Percentiles rank a stretch among this genome's conserved stretches.
phyloP scores from a whole-genome alignment of 768 basidiomycete genomes.

The Multifurca ochricompacta region DNA sequence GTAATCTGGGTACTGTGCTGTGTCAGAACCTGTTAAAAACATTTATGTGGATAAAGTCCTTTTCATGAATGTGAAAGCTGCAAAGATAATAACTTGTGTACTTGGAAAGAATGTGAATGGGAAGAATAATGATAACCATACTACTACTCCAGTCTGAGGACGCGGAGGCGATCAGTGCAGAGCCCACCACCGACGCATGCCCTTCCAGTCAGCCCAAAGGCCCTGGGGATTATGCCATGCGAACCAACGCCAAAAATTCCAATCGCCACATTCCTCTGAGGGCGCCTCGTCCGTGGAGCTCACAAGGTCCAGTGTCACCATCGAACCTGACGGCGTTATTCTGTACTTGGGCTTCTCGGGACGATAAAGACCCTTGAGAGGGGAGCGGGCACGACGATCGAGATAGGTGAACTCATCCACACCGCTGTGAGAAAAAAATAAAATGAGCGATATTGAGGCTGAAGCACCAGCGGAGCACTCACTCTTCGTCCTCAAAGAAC shows the following conservation, averaged over 20 bases:
- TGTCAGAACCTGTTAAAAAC: neutral
- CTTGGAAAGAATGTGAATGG: neutral
- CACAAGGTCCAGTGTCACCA: constrained; percentile 13
- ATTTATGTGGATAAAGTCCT: neutral
- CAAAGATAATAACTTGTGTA: neutral
- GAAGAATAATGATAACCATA: constrained; percentile 11
- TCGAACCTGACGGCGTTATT: neutral
- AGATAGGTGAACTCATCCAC: constrained; percentile 16
- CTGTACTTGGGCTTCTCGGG: constrained; percentile 20
- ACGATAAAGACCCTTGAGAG: constrained; percentile 14
- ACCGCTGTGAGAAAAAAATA: constrained; percentile 1
- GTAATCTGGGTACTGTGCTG: neutral
- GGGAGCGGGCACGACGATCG: constrained; percentile 12
- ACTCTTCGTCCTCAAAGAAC: constrained; percentile 19
- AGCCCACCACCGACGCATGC: constrained; percentile 16
- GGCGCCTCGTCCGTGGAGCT: constrained; percentile 11
- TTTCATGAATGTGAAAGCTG: neutral
- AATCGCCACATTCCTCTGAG: neutral
- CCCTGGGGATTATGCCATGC: constrained; percentile 21
- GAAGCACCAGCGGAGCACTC: neutral
- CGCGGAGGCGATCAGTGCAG: neutral
- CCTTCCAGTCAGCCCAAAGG: constrained; percentile 19
- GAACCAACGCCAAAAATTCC: constrained; percentile 20
- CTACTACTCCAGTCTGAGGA: neutral
- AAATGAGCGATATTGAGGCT: neutral